phyloP scores from a whole-genome alignment of 139 green algal species.

The Closterium sp. region DNA sequence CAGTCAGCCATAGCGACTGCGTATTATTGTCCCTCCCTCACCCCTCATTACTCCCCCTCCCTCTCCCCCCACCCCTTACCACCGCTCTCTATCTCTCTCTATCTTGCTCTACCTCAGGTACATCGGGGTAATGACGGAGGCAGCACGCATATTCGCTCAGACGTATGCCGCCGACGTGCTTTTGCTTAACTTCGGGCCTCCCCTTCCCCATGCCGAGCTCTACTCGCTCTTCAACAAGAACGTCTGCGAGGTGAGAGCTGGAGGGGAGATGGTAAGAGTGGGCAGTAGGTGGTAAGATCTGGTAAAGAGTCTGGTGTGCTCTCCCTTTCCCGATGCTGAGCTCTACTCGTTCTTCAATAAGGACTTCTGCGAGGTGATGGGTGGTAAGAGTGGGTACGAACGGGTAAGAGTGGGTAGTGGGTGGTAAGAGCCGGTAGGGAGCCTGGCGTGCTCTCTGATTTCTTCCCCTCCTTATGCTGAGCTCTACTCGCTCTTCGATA shows the following conservation, averaged over 20 bases:
- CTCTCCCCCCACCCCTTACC: neutral
- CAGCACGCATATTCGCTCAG: slow-evolving; percentile 1
- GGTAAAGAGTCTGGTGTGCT: slow-evolving; percentile 36
- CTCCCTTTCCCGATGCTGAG: slow-evolving; percentile 8
- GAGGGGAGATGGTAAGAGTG: neutral
- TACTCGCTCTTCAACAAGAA: slow-evolving; percentile 51
- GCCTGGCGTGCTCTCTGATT: no score
- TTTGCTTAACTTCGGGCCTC: slow-evolving; percentile 40
- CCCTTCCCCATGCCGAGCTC: slow-evolving; percentile 28
- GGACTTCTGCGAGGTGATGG: no score
- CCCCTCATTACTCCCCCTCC: neutral
- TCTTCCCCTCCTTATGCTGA: no score
- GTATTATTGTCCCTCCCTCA: neutral
- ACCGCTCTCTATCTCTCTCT: neutral
- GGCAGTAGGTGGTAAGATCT: neutral
- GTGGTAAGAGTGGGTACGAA: no score
- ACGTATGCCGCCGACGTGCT: slow-evolving; percentile 18
- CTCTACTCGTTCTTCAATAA: slow-evolving; percentile 49
- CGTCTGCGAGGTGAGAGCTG: slow-evolving; percentile 31
- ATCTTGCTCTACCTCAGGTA: no score
- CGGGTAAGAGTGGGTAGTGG: no score
- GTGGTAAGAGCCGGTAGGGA: no score
- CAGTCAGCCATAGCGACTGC: no score
- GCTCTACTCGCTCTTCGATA: no score
- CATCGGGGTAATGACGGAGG: neutral